phyloP scores from a whole-genome alignment of 352 stramenopile species.

The Phytopythium litorale region DNA sequence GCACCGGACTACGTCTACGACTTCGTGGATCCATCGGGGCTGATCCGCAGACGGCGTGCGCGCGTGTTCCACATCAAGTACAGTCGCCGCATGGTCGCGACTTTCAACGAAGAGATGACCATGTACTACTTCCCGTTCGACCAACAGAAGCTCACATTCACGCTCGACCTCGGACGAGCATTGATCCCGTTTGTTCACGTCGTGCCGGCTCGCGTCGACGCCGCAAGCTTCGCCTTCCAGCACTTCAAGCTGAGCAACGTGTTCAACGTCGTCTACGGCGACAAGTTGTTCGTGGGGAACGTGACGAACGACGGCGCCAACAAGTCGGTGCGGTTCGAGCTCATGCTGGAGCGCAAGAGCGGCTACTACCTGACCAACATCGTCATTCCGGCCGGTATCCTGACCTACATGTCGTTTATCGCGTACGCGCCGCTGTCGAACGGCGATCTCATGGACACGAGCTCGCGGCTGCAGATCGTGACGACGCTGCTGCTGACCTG shows the following conservation, averaged over 20 bases:
- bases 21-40: constrained; percentile 24
- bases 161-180: constrained; percentile 27
- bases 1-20: constrained; percentile 17
- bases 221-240: constrained; percentile 35
- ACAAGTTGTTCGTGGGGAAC: constrained; percentile 49
- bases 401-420: constrained; percentile 55
- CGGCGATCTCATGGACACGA: constrained; percentile 35
- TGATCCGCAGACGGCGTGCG: constrained; percentile 17
- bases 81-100: constrained; percentile 30
- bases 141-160: constrained; percentile 53
- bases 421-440: constrained; percentile 35
- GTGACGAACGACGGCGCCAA: constrained; percentile 28
- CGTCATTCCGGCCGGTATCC: constrained; percentile 34
- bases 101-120: constrained; percentile 55
- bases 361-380: constrained; percentile 61
- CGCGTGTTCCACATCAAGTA: constrained; percentile 32
- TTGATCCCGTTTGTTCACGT: constrained; percentile 28
- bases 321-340: constrained; percentile 46
- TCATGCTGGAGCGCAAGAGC: constrained; percentile 49
- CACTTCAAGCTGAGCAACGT: constrained; percentile 60
- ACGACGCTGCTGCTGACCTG: constrained; percentile 54
- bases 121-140: constrained; percentile 58
- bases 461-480: constrained; percentile 51
- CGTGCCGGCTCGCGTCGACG: constrained; percentile 22
- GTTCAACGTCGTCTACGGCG: constrained; percentile 43